A percentile compares a stretch with the other conserved stretches of the same genome.
phyloP scores from a whole-genome alignment of 2,329 filamentous ascomycete genomes.

The Fusarium chaquense region DNA sequence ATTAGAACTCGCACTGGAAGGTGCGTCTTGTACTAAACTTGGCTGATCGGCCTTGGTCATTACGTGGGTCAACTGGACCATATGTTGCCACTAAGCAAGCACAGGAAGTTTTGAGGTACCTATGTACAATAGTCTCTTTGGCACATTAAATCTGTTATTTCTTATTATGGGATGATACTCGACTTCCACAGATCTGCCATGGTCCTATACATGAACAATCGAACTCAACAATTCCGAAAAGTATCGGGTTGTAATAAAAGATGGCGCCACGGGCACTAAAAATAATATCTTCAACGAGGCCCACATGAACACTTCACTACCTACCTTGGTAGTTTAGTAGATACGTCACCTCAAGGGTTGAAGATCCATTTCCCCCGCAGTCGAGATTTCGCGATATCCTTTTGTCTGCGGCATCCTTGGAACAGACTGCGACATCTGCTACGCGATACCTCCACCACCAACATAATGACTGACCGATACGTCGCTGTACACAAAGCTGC shows the following conservation, averaged over 20 bases:
- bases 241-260: background rate
- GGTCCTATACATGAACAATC: too few species aligned
- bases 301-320: background rate
- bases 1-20: background rate
- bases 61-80: too few species aligned
- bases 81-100: background rate
- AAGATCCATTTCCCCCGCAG: background rate
- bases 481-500: constrained; percentile 7
- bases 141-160: too few species aligned
- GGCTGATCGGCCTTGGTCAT: background rate
- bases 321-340: background rate
- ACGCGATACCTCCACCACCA: accelerated
- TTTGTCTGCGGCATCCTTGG: background rate
- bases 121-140: too few species aligned
- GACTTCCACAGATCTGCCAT: accelerated
- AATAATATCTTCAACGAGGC: background rate
- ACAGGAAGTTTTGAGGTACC: background rate
- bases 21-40: background rate
- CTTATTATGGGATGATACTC: too few species aligned
- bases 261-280: background rate
- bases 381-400: accelerated
- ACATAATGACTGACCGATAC: constrained; percentile 14
- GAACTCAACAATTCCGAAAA: background rate
- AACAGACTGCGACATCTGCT: background rate
- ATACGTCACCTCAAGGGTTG: background rate